Evolutionary conservation across 2,329 filamentous ascomycete species (phyloP).

Genomic region (Karstenula rhodostoma): DNA sequence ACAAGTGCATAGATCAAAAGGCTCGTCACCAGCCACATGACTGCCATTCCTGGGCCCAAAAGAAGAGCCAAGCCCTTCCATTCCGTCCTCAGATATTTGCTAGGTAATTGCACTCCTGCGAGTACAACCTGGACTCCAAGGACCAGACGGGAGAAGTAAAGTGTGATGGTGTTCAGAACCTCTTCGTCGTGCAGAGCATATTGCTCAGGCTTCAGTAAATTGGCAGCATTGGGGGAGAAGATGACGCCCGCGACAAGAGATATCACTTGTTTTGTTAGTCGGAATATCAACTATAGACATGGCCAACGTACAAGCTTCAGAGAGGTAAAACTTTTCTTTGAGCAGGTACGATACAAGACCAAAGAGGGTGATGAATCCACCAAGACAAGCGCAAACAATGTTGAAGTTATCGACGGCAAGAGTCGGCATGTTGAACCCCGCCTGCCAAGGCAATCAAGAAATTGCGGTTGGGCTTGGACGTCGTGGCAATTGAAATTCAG

Average conservation of each 20-base stretch:
- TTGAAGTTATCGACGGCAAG: conserved; percentile 80
- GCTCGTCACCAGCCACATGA: conserved; percentile 87
- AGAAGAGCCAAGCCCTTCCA: conserved; percentile 79
- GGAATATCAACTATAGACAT: background rate
- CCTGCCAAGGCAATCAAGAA: conserved; percentile 20
- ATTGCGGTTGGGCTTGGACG: background rate
- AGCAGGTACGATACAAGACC: conserved; percentile 87
- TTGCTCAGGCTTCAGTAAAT: conserved; percentile 75
- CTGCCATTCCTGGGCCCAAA: conserved; percentile 82
- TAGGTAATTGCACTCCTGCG: conserved; percentile 86
- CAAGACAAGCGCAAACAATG: conserved; percentile 79
- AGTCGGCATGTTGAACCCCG: conserved; percentile 60
- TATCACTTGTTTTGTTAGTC: conserved; percentile 67
- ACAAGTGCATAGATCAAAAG: conserved; percentile 80
- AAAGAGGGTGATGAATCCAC: conserved; percentile 90
- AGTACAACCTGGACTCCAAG: conserved; percentile 90
- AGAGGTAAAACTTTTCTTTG: conserved; percentile 91
- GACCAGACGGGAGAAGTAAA: conserved; percentile 86
- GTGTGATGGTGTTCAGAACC: conserved; percentile 75
- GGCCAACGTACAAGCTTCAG: conserved; percentile 77
- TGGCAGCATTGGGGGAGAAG: conserved; percentile 79
- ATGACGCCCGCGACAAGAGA: conserved; percentile 79
- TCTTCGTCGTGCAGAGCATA: conserved; percentile 69
- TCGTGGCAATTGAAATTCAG: background rate
- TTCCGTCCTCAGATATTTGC: conserved; percentile 79